Base-by-base conservation (phyloP, 2,329 filamentous ascomycete genomes). In the Fusarium sublunatum region DNA sequence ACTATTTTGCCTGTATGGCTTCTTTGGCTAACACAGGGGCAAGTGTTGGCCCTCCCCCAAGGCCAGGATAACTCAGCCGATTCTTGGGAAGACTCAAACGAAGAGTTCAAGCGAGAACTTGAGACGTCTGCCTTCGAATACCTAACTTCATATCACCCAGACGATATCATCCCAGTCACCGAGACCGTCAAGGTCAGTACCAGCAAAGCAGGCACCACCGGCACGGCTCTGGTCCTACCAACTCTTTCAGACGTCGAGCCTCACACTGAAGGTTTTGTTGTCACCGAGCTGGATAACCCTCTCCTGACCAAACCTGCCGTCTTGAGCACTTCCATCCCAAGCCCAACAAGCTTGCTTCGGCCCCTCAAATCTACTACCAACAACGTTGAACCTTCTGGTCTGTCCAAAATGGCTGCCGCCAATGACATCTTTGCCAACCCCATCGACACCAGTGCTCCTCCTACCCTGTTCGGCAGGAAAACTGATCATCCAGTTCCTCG, bases 401-500 rank as follows among this genome's bases (percentile, higher is more conserved):
- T 70, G 28, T 48, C 48, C 53, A 69, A 70, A 46, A 70, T 70
- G 67, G 63, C 60, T 70, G 65, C 72, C 22, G 70, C 72, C 11
- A 56, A 71, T 11, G 73, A 89, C 66, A 86, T 89, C 48, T 89
- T 89, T 64, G 77, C 78, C 7, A 70, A 73, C 10, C 84, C 87
- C 26, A 81, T 90, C 46, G 81, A 79, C 15, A 84, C 81, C 2
- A 78, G 76, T 58, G 73, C 82, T 10, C 86, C 86, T 4, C 81
- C 83, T 1, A 69, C 78, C 0, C 74, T 77, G 28, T 82, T 90
- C 44, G 49, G 70, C 8, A 74, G 76, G 36, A 79, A 79, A 26
- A 67, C 77, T 19, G 85, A 88, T 63, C 88, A 90, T 63, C 88
- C 88, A 0, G 85, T 85, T 25, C 76, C 82, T 36, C 81, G 84